A percentile compares a stretch with the other conserved stretches of the same genome.
phyloP scores from a whole-genome alignment of 768 basidiomycete species.

The Lactarius pseudohatsudake region DNA sequence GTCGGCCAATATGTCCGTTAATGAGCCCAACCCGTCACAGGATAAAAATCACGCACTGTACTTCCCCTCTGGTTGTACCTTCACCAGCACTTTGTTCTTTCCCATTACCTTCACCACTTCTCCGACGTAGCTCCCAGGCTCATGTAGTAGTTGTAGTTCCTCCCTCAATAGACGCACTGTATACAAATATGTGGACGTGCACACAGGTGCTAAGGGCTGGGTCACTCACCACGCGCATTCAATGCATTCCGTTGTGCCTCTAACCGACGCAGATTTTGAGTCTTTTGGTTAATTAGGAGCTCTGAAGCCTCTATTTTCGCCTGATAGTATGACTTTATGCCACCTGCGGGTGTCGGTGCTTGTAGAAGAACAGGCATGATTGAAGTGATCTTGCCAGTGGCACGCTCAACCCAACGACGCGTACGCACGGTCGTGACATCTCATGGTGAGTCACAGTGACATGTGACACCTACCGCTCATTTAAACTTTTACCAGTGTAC shows the following conservation, averaged over 20 bases:
- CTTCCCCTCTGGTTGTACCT: slow-evolving; percentile 98
- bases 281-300: slow-evolving; percentile 91
- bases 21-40: not conserved
- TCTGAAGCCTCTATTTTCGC: slow-evolving; percentile 95
- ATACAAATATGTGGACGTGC: slow-evolving; percentile 7
- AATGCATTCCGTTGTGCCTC: slow-evolving; percentile 97
- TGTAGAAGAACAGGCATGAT: slow-evolving; percentile 43
- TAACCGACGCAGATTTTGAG: slow-evolving; percentile 90
- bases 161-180: slow-evolving; percentile 87
- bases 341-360: slow-evolving; percentile 49
- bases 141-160: slow-evolving; percentile 88
- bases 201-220: not conserved
- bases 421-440: slow-evolving; percentile 14
- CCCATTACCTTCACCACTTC: slow-evolving; percentile 99
- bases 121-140: slow-evolving; percentile 96
- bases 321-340: slow-evolving; percentile 89
- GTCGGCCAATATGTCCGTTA: not conserved
- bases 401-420: slow-evolving; percentile 17
- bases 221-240: slow-evolving; percentile 80
- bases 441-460: not conserved
- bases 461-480: not conserved
- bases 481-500: not conserved
- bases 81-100: slow-evolving; percentile 97
- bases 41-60: slow-evolving; percentile 67
- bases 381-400: slow-evolving; percentile 2